Evolutionary conservation across 2,329 filamentous ascomycete species (phyloP).

Genomic region (Venturia nashicola): DNA sequence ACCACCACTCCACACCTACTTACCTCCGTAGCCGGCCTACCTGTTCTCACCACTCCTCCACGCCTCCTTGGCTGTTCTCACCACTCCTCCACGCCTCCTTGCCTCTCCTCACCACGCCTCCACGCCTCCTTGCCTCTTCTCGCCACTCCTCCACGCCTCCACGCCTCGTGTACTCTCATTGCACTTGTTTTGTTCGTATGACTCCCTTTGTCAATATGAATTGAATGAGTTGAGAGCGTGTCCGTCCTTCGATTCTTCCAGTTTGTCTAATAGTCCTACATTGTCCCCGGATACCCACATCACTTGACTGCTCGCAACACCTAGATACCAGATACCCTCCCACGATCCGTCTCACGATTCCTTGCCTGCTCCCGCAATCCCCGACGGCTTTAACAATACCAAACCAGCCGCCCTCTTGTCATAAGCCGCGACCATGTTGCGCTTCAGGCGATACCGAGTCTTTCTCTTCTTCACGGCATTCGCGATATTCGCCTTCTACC

Average conservation of each 20-base stretch:
- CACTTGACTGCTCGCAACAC: background rate
- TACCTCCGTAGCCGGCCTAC: too few relatives aligned
- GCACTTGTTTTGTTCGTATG: background rate
- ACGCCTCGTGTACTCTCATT: background rate
- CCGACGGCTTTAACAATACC: too few relatives aligned
- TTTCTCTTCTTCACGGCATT: slow-evolving; percentile 45
- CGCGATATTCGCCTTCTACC: slow-evolving; percentile 41
- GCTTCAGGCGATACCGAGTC: slow-evolving; percentile 49
- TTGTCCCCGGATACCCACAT: background rate
- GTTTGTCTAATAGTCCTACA: background rate
- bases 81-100: too few relatives aligned
- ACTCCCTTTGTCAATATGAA: background rate
- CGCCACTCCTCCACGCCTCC: too few relatives aligned
- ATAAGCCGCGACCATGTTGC: slow-evolving; percentile 33
- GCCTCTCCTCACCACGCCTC: too few relatives aligned
- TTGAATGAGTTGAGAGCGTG: background rate
- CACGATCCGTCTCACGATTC: background rate
- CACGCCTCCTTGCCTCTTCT: too few relatives aligned
- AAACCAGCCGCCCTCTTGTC: background rate
- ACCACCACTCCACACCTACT: too few relatives aligned
- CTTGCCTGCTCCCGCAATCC: background rate
- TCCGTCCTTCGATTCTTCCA: background rate
- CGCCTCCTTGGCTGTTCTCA: too few relatives aligned
- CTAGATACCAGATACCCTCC: background rate
- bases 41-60: too few relatives aligned